phyloP scores from a whole-genome alignment of 345 rosid genomes.

The Raphanus sativus region DNA sequence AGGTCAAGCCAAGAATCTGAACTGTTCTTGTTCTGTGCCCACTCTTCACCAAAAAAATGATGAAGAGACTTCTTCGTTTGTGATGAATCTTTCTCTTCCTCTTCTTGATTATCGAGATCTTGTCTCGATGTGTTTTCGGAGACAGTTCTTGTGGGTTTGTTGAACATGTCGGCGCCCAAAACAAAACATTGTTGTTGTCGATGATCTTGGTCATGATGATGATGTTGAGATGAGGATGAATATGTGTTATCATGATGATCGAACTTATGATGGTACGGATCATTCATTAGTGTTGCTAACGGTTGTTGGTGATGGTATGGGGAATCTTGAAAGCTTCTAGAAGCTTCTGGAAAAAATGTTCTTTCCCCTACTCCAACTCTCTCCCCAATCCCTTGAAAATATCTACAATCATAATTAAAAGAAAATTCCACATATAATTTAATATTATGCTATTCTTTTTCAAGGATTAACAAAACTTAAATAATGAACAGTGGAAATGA shows the following conservation, averaged over 20 bases:
- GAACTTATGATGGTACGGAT: slow-evolving; percentile 34
- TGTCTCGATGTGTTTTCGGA: slow-evolving; percentile 32
- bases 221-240: slow-evolving; percentile 37
- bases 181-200: slow-evolving; percentile 52
- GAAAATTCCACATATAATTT: not conserved
- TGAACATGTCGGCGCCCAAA: slow-evolving; percentile 62
- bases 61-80: slow-evolving; percentile 66
- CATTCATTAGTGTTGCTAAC: slow-evolving; percentile 28
- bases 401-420: slow-evolving; percentile 37
- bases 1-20: slow-evolving; percentile 51
- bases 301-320: slow-evolving; percentile 43
- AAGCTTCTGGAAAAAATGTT: slow-evolving; percentile 65
- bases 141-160: slow-evolving; percentile 50
- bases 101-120: slow-evolving; percentile 37
- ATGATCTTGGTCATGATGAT: slow-evolving; percentile 9
- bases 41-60: slow-evolving; percentile 67
- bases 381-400: slow-evolving; percentile 56
- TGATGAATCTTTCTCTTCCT: slow-evolving; percentile 41
- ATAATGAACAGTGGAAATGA: not conserved
- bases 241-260: slow-evolving; percentile 28
- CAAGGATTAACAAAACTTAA: not conserved
- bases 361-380: slow-evolving; percentile 52
- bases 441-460: not conserved
- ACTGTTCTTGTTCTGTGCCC: slow-evolving; percentile 47
- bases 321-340: slow-evolving; percentile 46